Conservation (phyloP, 148 eudicot genomes). For the Chenopodium formosanum region DNA sequence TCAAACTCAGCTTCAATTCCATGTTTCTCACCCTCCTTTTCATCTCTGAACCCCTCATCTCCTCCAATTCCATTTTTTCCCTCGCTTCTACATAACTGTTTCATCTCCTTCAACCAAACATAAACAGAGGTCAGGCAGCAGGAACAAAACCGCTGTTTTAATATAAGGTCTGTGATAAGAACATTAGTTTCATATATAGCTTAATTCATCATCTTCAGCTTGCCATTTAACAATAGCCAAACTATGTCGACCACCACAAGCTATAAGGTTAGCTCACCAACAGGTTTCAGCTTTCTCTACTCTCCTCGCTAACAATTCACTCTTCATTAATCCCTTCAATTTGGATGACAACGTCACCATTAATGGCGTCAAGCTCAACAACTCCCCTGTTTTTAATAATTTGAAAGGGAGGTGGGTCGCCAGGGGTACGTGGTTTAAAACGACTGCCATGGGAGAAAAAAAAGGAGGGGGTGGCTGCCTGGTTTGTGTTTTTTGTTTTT, state of each 20-base stretch:
- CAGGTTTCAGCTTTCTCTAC: slow-evolving; percentile 46
- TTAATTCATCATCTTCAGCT: slow-evolving; percentile 25
- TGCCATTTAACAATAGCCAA: slow-evolving; percentile 74
- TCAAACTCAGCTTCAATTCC: slow-evolving; percentile 51
- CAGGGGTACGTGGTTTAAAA: too few species aligned
- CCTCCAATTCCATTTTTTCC: slow-evolving; percentile 64
- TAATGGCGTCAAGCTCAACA: slow-evolving; percentile 29
- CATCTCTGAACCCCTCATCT: slow-evolving; percentile 32
- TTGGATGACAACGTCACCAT: slow-evolving; percentile 10
- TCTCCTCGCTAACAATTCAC: slow-evolving; percentile 36
- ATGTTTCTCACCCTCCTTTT: slow-evolving; percentile 67
- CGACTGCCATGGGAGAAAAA: too few species aligned
- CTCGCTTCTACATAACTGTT: slow-evolving; percentile 16
- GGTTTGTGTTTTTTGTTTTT: too few species aligned
- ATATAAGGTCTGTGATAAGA: neutral
- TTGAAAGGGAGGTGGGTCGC: slow-evolving; percentile 13
- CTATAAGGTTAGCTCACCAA: slow-evolving; percentile 82
- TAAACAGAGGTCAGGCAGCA: neutral
- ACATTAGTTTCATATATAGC: neutral
- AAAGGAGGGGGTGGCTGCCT: too few species aligned
- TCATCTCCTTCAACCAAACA: too few species aligned
- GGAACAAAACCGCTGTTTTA: neutral
- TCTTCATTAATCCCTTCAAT: slow-evolving; percentile 36
- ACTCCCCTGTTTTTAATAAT: slow-evolving; percentile 56
- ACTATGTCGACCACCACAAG: slow-evolving; percentile 96